Base-by-base conservation (phyloP, 306 rosid species). In the Rosa multiflora region DNA sequence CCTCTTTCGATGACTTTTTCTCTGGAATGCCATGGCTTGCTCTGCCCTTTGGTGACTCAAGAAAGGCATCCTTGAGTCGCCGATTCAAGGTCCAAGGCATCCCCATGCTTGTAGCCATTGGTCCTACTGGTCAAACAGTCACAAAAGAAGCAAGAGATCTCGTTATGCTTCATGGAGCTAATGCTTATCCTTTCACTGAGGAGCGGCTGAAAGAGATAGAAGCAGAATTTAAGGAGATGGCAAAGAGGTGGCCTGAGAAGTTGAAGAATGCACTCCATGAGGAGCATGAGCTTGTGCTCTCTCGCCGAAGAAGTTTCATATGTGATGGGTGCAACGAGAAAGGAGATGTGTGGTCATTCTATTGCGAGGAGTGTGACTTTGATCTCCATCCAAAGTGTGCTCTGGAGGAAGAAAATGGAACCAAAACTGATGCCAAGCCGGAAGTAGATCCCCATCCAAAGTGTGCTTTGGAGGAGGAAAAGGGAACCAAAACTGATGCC, bases 11-110 rank as follows among this genome's bases (percentile, higher is more conserved):
- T 2, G 90, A 83, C 11, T 94, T 77, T 86, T 92, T 85, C 81
- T 82, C 83, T 0, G 83, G 68, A 74, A 94, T 94, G 98, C 97
- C 98, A 8, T 92, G 97, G 98, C 51, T 94, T 66, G 96, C 96
- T 21, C 88, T 92, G 76, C 97, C 98, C 59, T 90, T 77, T 72
- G 94, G 91, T 1, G 97, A 94, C 79, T 26, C 80, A 7, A 92
- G 98, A 83, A 92, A 90, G 82, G 81, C 82, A 76, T 64, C 72
- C 59, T 76, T 94, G 63, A 83, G 82, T 67, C 87, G 87, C 62
- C 87, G 35, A 69, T 94, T 92, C 84, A 90, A 72, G 83, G 85
- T 94, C 47, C 43, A 70, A 17, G 92, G 91, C 79, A 89, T 90
- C 76, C 98, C 96, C 73, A 82, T 72, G 83, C 84, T 86, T 0